A percentile compares a stretch with the other conserved stretches of the same genome.
Evolutionary conservation across 129 eudicot species (phyloP).

Genomic region (Centella asiatica): DNA sequence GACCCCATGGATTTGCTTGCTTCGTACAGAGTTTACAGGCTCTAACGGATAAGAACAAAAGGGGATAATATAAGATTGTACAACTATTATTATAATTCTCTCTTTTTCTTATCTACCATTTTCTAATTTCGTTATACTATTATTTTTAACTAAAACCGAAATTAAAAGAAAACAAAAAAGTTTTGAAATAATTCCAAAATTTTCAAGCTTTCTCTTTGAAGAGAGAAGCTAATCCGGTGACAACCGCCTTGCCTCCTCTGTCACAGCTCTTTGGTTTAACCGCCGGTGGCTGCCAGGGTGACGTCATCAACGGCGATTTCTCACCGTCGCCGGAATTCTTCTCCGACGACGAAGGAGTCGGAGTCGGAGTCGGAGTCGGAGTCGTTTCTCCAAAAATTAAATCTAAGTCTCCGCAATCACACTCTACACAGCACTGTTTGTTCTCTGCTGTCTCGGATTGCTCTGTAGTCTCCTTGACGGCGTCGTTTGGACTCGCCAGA

Average conservation of each 20-base stretch:
- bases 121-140: background rate
- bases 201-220: conserved; percentile 38
- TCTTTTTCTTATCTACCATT: background rate
- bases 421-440: background rate
- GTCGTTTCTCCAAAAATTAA: conserved; percentile 25
- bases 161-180: background rate
- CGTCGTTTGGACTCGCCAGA: background rate
- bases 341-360: conserved; percentile 4
- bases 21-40: background rate
- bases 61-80: background rate
- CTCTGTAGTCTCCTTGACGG: background rate
- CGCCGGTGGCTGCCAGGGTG: conserved; percentile 39
- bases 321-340: conserved; percentile 4
- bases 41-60: background rate
- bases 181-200: conserved; percentile 12
- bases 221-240: conserved; percentile 51
- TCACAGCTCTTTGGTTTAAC: conserved; percentile 33
- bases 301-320: conserved; percentile 10
- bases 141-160: background rate
- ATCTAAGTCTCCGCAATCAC: conserved; percentile 19
- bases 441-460: background rate
- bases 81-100: background rate
- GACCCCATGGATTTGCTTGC: conserved; percentile 1
- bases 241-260: conserved; percentile 27
- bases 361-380: too few species aligned